Percentiles rank a stretch among this genome's conserved stretches.
These are phyloP conservation scores for Colletotrichum sp. DNA, from an alignment of 2,329 filamentous ascomycete species.

Conservation along the genomic window DNA sequence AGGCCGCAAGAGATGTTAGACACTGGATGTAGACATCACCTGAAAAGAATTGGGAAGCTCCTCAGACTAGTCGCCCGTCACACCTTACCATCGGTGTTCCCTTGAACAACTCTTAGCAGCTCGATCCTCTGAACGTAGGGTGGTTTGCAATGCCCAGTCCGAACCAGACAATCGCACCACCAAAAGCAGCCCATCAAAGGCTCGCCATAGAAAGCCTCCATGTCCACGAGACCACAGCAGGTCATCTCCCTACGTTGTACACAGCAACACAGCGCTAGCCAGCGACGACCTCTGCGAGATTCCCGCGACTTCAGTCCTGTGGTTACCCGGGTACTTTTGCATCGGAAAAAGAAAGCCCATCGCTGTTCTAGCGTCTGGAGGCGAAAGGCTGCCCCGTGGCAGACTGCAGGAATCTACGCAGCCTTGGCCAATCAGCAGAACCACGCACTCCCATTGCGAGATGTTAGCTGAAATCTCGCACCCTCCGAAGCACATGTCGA, in stretches of 20 bases:
- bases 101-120: neutral
- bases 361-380: neutral
- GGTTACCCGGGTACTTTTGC: neutral
- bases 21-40: neutral
- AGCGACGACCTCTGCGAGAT: neutral
- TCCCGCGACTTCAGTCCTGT: neutral
- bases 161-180: neutral
- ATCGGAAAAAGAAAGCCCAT: neutral
- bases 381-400: neutral
- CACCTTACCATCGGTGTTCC: neutral
- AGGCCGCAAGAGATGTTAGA: neutral
- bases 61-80: neutral
- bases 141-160: neutral
- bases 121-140: neutral
- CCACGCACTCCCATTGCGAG: neutral
- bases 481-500: neutral
- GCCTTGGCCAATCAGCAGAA: neutral
- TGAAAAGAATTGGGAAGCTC: neutral
- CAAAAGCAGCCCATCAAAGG: neutral
- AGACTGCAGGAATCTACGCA: neutral
- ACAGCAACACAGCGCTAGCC: neutral
- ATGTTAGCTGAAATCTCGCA: neutral
- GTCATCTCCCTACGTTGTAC: neutral
- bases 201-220: neutral
- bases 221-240: neutral